These are phyloP conservation scores for Colletotrichum costaricense DNA, from an alignment of 2,329 filamentous ascomycete species.

Conservation along the genomic window DNA sequence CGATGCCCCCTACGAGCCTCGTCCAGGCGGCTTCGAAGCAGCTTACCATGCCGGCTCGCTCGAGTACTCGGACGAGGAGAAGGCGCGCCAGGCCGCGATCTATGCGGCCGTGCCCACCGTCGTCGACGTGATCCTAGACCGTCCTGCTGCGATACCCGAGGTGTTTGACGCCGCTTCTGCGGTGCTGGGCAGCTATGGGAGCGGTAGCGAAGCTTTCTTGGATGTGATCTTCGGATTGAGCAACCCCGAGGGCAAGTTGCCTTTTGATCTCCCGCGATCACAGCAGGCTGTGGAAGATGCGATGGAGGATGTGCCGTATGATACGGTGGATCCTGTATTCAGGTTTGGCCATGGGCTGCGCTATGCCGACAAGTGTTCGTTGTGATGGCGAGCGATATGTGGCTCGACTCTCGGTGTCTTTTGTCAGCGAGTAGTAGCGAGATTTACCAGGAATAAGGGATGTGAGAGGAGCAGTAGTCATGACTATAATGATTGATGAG, in stretches of 20 bases:
- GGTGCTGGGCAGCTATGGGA: constrained; percentile 54
- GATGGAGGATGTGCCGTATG: constrained; percentile 43
- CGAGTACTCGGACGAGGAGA: constrained; percentile 49
- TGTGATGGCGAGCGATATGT: neutral
- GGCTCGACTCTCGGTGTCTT: too few relatives aligned
- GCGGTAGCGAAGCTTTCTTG: constrained; percentile 53
- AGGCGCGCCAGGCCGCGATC: constrained; percentile 44
- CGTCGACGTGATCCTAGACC: constrained; percentile 56
- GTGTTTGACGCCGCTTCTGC: constrained; percentile 51
- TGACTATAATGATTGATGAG: too few relatives aligned
- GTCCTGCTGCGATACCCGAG: constrained; percentile 54
- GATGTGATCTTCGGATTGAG: constrained; percentile 54
- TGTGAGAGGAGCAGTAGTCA: too few relatives aligned
- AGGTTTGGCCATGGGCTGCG: constrained; percentile 44
- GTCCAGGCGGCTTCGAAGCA: constrained; percentile 52
- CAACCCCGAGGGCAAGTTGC: constrained; percentile 53
- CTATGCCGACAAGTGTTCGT: constrained; percentile 15
- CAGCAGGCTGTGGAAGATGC: constrained; percentile 52
- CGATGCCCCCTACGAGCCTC: constrained; percentile 50
- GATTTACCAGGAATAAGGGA: too few relatives aligned
- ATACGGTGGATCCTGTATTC: constrained; percentile 43
- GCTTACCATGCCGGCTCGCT: constrained; percentile 53
- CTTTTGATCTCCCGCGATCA: constrained; percentile 59
- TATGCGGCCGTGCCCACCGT: constrained; percentile 52
- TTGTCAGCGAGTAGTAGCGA: too few relatives aligned